Evolutionary conservation across 2,329 filamentous ascomycete genomes (phyloP).

Genomic region (Pseudodiploospora longispora): DNA sequence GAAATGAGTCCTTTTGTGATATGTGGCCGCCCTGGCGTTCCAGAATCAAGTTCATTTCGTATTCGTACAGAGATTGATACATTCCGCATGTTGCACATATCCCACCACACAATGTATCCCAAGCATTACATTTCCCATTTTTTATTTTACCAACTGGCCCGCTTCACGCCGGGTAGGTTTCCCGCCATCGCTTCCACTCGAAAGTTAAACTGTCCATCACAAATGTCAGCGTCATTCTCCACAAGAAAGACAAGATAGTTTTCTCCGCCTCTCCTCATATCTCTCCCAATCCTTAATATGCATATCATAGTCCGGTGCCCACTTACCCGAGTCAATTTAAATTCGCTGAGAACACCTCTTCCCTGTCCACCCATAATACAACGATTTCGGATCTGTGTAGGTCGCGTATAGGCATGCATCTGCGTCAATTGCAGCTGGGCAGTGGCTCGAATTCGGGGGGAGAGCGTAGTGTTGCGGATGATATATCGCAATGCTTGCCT

Average conservation of each 20-base stretch:
- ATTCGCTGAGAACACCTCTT: conserved; percentile 84
- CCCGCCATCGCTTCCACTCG: conserved; percentile 80
- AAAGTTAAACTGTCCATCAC: conserved; percentile 69
- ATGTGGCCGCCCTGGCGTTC: no score
- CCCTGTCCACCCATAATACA: conserved; percentile 89
- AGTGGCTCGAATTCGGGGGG: conserved; percentile 73
- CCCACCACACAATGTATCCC: no score
- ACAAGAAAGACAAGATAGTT: neutral
- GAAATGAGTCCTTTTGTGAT: no score
- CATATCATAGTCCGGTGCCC: neutral
- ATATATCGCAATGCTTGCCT: conserved; percentile 93
- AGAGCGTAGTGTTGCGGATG: conserved; percentile 83
- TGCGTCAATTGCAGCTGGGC: conserved; percentile 88
- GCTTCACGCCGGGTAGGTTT: conserved; percentile 83
- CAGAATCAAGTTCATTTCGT: no score
- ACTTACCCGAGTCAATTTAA: conserved; percentile 83
- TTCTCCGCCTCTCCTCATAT: neutral
- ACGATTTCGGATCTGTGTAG: conserved; percentile 88
- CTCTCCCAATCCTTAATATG: neutral
- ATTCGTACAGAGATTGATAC: no score
- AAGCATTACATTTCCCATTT: no score
- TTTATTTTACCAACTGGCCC: conserved; percentile 81
- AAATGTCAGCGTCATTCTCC: conserved; percentile 11
- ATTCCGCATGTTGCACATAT: no score
- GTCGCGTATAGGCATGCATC: conserved; percentile 93